Conservation (phyloP, 345 rosid species). For the Orychophragmus violaceus region DNA sequence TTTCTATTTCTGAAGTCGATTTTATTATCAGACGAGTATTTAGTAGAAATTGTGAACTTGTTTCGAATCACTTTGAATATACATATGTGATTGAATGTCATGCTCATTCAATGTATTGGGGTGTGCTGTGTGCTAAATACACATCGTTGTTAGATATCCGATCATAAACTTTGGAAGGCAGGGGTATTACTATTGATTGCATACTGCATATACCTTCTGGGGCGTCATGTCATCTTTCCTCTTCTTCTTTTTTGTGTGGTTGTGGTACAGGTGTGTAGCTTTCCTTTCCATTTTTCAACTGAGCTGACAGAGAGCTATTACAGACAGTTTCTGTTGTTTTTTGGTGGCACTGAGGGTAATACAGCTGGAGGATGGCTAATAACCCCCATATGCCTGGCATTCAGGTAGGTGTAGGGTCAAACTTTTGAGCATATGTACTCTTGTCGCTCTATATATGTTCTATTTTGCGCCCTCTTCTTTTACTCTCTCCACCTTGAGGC, state of each 20-base stretch:
- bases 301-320: background rate
- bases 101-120: background rate
- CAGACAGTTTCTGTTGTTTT: constrained; percentile 7
- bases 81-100: background rate
- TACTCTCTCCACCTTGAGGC: constrained; percentile 3
- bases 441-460: background rate
- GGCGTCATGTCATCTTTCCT: background rate
- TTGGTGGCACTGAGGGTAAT: constrained; percentile 20
- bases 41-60: background rate
- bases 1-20: background rate
- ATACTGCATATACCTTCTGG: background rate
- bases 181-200: background rate
- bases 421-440: background rate
- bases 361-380: constrained; percentile 55
- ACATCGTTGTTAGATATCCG: background rate
- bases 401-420: constrained; percentile 43
- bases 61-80: background rate
- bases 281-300: constrained; percentile 3
- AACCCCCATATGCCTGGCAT: constrained; percentile 64
- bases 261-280: constrained; percentile 10
- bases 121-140: background rate
- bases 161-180: background rate
- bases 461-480: background rate
- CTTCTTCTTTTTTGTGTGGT: background rate
- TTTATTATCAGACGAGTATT: background rate